Evolutionary conservation across 352 stramenopile genomes (phyloP).

Genomic region (Blastocystis sp.): DNA sequence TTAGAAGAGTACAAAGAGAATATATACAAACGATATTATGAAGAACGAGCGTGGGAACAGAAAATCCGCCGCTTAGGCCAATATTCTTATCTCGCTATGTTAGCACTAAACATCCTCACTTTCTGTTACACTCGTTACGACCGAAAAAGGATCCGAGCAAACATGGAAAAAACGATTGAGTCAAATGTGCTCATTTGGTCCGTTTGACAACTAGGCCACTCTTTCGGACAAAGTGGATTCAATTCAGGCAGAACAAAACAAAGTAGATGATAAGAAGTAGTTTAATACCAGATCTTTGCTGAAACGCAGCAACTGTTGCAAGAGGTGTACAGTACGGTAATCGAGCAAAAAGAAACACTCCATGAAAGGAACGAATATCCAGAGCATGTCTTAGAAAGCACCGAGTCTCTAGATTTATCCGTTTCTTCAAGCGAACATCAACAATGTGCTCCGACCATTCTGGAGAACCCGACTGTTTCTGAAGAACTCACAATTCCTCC

Average conservation of each 20-base stretch:
- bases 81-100: constrained; percentile 46
- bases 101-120: constrained; percentile 6
- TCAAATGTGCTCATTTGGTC: not conserved
- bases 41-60: constrained; percentile 45
- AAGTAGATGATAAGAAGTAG: not conserved
- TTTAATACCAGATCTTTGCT: not conserved
- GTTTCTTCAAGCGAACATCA: too few species aligned
- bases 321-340: not conserved
- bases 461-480: not conserved
- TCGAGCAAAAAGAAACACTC: not conserved
- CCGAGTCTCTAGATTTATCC: not conserved
- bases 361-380: not conserved
- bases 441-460: not conserved
- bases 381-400: not conserved
- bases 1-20: constrained; percentile 50
- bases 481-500: too few species aligned
- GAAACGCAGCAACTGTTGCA: not conserved
- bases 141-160: constrained; percentile 12
- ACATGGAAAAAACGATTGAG: constrained; percentile 28
- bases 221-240: not conserved
- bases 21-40: constrained; percentile 53
- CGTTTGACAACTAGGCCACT: not conserved
- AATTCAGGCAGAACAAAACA: not conserved
- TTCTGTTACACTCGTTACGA: constrained; percentile 42
- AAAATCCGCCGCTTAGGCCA: constrained; percentile 40